A percentile compares a stretch with the other conserved stretches of the same genome.
These are phyloP conservation scores for Boechera stricta DNA, from an alignment of 345 rosid species.

Conservation along the genomic window DNA sequence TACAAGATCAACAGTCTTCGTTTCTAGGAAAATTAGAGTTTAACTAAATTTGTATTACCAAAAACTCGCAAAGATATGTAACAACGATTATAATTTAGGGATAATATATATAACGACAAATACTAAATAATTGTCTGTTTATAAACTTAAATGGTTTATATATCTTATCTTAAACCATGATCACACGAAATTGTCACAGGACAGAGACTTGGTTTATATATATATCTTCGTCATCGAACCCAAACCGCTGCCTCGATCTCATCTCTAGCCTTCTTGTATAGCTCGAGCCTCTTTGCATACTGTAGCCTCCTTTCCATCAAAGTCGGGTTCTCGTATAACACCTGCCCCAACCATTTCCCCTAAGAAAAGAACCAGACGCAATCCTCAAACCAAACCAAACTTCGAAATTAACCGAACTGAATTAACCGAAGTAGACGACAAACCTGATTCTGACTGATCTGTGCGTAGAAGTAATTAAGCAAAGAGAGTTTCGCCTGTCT, in stretches of 20 bases:
- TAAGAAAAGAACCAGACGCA: constrained; percentile 12
- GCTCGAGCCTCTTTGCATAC: constrained; percentile 67
- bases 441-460: constrained; percentile 70
- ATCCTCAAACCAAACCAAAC: constrained; percentile 20
- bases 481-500: constrained; percentile 71
- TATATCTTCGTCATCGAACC: constrained; percentile 33
- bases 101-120: not conserved
- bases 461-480: constrained; percentile 67
- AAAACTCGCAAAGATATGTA: too few species aligned
- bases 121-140: not conserved
- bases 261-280: constrained; percentile 74
- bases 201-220: not conserved
- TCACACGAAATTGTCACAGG: constrained; percentile 2
- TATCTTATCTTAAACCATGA: constrained; percentile 10
- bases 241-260: constrained; percentile 69
- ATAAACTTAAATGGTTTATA: not conserved
- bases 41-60: too few species aligned
- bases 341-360: constrained; percentile 56
- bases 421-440: not conserved
- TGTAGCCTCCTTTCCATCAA: constrained; percentile 73
- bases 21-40: too few species aligned
- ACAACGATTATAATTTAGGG: too few species aligned
- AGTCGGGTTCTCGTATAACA: constrained; percentile 68
- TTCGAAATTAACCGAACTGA: not conserved
- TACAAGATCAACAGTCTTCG: too few species aligned